Conservation (phyloP, 2,329 filamentous ascomycete species). For the Rachicladosporium sp. region DNA sequence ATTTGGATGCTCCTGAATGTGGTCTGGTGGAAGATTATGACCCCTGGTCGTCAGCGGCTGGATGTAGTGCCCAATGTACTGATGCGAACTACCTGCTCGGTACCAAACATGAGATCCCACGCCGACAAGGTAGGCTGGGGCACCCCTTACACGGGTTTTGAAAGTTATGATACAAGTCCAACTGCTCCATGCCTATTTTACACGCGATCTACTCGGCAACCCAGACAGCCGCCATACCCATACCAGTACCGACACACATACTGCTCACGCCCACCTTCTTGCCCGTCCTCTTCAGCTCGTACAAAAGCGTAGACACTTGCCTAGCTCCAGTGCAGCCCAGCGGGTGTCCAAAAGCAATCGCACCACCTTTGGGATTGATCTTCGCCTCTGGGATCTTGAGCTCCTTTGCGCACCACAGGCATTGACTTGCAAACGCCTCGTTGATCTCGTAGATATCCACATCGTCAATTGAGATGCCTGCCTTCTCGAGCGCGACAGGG, state of each 20-base stretch:
- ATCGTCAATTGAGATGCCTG: conserved; percentile 74
- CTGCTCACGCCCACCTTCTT: conserved; percentile 82
- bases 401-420: conserved; percentile 84
- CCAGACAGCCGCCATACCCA: conserved; percentile 97
- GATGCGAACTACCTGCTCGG: too few species aligned
- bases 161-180: too few species aligned
- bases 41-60: too few species aligned
- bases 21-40: too few species aligned
- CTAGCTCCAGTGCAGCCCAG: conserved; percentile 87
- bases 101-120: too few species aligned
- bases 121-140: too few species aligned
- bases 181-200: too few species aligned
- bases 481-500: conserved; percentile 77
- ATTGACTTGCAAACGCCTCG: conserved; percentile 94
- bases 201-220: conserved; percentile 60
- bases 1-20: too few species aligned
- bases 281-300: conserved; percentile 72
- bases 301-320: conserved; percentile 84
- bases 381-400: conserved; percentile 71
- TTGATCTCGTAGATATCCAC: conserved; percentile 99
- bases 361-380: conserved; percentile 94
- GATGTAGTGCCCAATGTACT: too few species aligned
- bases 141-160: too few species aligned
- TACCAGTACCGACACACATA: conserved; percentile 94
- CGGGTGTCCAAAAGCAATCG: conserved; percentile 86